Conservation (phyloP, 179 eudicot species). For the Silene vulgaris region DNA sequence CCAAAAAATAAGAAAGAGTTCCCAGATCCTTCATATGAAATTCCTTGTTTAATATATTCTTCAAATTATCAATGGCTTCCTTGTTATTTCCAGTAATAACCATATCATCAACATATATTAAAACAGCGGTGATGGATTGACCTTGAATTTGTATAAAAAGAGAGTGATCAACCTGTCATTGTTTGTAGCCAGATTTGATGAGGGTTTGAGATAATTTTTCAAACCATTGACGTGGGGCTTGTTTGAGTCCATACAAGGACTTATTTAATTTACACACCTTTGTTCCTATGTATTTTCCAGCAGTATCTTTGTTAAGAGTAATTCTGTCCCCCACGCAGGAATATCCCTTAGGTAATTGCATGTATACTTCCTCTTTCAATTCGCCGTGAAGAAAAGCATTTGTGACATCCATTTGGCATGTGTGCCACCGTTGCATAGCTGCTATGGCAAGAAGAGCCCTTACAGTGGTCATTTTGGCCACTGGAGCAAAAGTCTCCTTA, state of each 20-base stretch:
- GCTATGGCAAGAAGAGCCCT: background rate
- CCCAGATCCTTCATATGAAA: conserved; percentile 6
- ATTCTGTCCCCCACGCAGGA: too few relatives aligned
- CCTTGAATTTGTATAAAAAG: background rate
- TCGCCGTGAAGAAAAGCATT: background rate
- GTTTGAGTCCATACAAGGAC: background rate
- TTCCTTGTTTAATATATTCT: background rate
- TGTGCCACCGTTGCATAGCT: background rate
- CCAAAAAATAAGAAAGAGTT: background rate
- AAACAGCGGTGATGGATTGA: background rate
- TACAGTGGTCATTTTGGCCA: background rate
- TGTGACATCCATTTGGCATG: background rate
- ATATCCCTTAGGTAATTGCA: too few relatives aligned
- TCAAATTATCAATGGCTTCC: background rate
- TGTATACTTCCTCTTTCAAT: too few relatives aligned
- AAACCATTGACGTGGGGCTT: background rate
- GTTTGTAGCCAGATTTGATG: background rate
- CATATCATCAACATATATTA: conserved; percentile 7
- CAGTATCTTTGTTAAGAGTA: background rate
- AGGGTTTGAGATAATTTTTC: background rate
- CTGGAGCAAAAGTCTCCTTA: background rate
- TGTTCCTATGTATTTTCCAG: background rate
- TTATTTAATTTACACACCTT: background rate
- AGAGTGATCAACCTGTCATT: background rate
- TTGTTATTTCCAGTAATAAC: background rate